phyloP scores from a whole-genome alignment of 163 green algal genomes.

The Scenedesmus sp. region DNA sequence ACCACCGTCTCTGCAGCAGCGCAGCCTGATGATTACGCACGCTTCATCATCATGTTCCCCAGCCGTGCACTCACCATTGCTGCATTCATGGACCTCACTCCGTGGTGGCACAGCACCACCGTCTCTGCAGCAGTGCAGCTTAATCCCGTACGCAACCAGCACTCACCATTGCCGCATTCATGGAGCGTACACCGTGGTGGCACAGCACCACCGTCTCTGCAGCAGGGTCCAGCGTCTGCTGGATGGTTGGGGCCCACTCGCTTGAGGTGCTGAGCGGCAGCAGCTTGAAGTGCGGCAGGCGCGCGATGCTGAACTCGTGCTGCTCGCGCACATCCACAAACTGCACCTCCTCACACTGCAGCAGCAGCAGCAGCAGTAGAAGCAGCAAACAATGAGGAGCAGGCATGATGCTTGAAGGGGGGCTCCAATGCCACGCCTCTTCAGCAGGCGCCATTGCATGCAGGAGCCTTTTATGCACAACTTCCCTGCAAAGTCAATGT shows the following conservation, averaged over 20 bases:
- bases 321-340: slow-evolving; percentile 76
- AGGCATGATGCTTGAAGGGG: neutral
- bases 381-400: neutral
- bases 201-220: slow-evolving; percentile 85
- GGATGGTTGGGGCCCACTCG: slow-evolving; percentile 46
- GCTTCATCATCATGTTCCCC: too few relatives aligned
- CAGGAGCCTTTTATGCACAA: neutral
- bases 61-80: slow-evolving; percentile 48
- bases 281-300: slow-evolving; percentile 82
- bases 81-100: slow-evolving; percentile 80
- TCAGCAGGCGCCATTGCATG: neutral
- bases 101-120: slow-evolving; percentile 54
- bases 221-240: slow-evolving; percentile 68
- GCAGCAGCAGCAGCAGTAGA: neutral
- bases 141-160: neutral
- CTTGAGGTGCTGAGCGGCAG: slow-evolving; percentile 71
- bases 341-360: slow-evolving; percentile 59
- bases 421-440: too few relatives aligned
- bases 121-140: neutral
- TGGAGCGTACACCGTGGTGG: slow-evolving; percentile 88
- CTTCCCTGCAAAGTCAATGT: neutral
- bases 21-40: neutral
- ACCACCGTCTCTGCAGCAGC: slow-evolving; percentile 75
- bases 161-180: slow-evolving; percentile 68
- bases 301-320: slow-evolving; percentile 53